Base-by-base conservation (phyloP, 306 rosid genomes). In the Acmispon strigosus region DNA sequence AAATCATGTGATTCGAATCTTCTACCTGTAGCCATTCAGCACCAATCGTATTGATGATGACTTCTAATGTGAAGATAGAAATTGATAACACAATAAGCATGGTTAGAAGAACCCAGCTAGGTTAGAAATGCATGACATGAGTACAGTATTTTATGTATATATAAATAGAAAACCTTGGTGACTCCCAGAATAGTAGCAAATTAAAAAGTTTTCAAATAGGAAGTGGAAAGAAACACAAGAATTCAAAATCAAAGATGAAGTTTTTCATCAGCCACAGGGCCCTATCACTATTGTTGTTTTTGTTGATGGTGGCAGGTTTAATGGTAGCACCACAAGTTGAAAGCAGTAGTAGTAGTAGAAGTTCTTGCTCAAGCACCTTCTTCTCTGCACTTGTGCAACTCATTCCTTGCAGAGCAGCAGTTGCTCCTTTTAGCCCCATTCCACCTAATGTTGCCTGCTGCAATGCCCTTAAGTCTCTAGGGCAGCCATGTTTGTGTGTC, bases 341-440 rank as follows among this genome's bases (percentile, higher is more conserved):
- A 63, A 68, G 70, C 43, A 32, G 8, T 32, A 27, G 34, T 27
- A 4, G 34, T 4, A 65, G 34, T 27, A 4, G 34, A 0, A 65
- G 1, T 20, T 36, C 83, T 8, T 94, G 99, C 50, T 16, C 86
- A 34, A 86, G 85, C 85, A 91, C 97, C 0, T 87, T 94, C 72
- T 87, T 90, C 60, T 83, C 89, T 0, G 77, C 99, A 2, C 87
- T 94, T 6, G 88, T 91, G 80, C 92, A 91, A 62, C 88, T 94
- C 12, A 87, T 91, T 44, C 99, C 97, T 43, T 94, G 97, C 64
- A 89, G 97, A 72, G 82, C 89, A 9, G 81, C 97, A 13, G 90
- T 94, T 6, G 83, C 88, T 17, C 92, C 98, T 12, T 91, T 87
- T 14, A 85, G 90, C 73, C 86, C 97, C 5, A 73, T 82, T 43